Evolutionary conservation across 805 yeast genomes (phyloP).

Genomic region (Kodamaea jinghongensis): DNA sequence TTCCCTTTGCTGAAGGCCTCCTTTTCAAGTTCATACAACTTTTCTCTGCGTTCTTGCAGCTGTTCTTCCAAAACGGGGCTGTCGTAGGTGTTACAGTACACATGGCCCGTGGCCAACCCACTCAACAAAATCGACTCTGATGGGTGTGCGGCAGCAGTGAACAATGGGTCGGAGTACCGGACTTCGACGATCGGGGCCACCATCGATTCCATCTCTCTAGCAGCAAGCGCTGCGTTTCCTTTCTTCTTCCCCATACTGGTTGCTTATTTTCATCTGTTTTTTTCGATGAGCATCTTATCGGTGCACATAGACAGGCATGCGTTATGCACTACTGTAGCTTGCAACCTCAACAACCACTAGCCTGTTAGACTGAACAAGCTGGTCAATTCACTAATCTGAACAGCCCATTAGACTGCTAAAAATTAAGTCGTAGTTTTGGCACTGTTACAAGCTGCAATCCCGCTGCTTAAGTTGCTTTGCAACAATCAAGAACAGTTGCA

Average conservation of each 20-base stretch:
- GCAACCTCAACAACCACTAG: too few relatives aligned
- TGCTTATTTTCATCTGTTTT: not conserved
- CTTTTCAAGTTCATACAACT: slow-evolving; percentile 19
- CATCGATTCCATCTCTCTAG: slow-evolving; percentile 29
- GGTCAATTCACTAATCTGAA: too few relatives aligned
- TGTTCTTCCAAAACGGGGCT: slow-evolving; percentile 41
- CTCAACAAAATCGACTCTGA: slow-evolving; percentile 56
- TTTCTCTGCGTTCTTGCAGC: slow-evolving; percentile 22
- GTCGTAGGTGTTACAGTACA: slow-evolving; percentile 60
- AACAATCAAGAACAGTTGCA: too few relatives aligned
- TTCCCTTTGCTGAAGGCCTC: slow-evolving; percentile 24
- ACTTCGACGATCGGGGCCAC: slow-evolving; percentile 47
- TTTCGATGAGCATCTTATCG: slow-evolving; percentile 6
- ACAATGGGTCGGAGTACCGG: slow-evolving; percentile 61
- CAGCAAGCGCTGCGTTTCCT: slow-evolving; percentile 24
- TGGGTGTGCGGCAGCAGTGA: slow-evolving; percentile 79
- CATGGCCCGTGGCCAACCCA: slow-evolving; percentile 83
- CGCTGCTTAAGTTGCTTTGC: too few relatives aligned
- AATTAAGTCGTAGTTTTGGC: too few relatives aligned
- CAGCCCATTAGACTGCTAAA: too few relatives aligned
- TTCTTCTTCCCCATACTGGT: slow-evolving; percentile 23
- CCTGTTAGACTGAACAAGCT: too few relatives aligned
- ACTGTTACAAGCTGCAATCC: too few relatives aligned
- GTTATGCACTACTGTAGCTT: too few relatives aligned
- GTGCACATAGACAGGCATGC: too few relatives aligned